Evolutionary conservation across 495 filamentous ascomycete species (phyloP).

Genomic region (Penicillium malachiteum): DNA sequence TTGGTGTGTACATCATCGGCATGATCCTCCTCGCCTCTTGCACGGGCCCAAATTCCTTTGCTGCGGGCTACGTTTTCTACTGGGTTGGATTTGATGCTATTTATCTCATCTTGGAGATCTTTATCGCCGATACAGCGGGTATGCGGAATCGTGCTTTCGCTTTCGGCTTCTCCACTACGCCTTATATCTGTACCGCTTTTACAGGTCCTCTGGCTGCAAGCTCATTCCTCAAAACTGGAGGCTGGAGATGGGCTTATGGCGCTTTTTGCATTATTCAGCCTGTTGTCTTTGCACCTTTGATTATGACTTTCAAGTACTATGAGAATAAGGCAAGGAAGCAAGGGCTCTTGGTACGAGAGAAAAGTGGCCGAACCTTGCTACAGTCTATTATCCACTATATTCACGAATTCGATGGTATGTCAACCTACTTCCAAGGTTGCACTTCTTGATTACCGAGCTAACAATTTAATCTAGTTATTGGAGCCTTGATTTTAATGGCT

Average conservation of each 20-base stretch:
- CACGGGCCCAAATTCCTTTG: conserved; percentile 4
- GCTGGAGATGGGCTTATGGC: conserved; percentile 1
- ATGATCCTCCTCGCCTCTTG: conserved; percentile 52
- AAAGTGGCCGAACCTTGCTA: conserved; percentile 34
- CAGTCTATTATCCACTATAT: conserved; percentile 50
- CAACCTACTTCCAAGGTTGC: neutral
- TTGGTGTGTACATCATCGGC: conserved; percentile 41
- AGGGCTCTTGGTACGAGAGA: neutral
- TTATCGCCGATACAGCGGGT: conserved; percentile 4
- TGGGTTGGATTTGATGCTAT: conserved; percentile 3
- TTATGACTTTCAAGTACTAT: conserved; percentile 1
- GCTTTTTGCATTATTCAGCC: conserved; percentile 1
- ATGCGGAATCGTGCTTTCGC: conserved; percentile 2
- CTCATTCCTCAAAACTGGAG: neutral
- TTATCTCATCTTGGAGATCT: neutral
- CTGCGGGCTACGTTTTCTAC: conserved; percentile 2
- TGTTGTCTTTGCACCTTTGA: conserved; percentile 2
- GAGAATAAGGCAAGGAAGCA: neutral
- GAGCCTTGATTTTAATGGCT: conserved; percentile 54
- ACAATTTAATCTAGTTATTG: conserved; percentile 34
- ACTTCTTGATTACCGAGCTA: neutral
- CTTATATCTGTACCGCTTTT: conserved; percentile 3
- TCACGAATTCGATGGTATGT: conserved; percentile 57
- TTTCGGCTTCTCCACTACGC: conserved; percentile 1
- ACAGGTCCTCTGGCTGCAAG: neutral